Evolutionary conservation across 2,329 filamentous ascomycete species (phyloP), one percentile per base, ranked within the genome.

Genomic region (Nigrograna mackinnonii): DNA sequence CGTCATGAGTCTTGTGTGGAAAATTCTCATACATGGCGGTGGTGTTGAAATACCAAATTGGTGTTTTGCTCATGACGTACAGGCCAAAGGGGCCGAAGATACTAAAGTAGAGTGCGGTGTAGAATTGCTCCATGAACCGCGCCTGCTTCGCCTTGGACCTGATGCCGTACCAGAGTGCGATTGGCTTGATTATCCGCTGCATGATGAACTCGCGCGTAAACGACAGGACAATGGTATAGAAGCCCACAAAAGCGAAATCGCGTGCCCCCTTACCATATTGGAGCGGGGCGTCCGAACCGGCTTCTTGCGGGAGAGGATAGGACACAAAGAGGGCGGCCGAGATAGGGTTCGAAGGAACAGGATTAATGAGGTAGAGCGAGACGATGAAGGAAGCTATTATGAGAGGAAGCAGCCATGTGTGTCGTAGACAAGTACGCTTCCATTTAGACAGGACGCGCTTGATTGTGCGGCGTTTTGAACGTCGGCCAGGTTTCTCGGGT

Each of bases 171-270:
- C 75, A 78, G 32, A 82, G 77, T 5, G 90, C 89, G 48, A 91
- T 75, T 0, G 91, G 91, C 11, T 85, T 83, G 44, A 96, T 82
- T 37, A 95, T 60, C 59, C 90, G 85, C 72, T 96, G 91, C 91
- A 96, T 96, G 72, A 95, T 79, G 69, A 96, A 96, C 69, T 97
- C 91, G 64, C 91, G 89, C 9, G 90, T 95, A 68, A 97, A 96
- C 47, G 88, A 91, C 47, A 97, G 79, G 17, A 96, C 86, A 43
- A 96, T 75, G 30, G 83, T 92, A 73, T 96, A 96, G 74, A 96
- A 96, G 45, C 76, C 74, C 41, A 96, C 89, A 59, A 97, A 92
- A 32, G 87, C 87, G 40, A 96, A 77, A 66, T 97, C 91, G 75
- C 85, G 87, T 30, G 71, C 77, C n/a, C 91, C 91, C 69, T 96